Evolutionary conservation across 192 early-diverging fungal species (phyloP).

Genomic region (Mortierella antarctica): DNA sequence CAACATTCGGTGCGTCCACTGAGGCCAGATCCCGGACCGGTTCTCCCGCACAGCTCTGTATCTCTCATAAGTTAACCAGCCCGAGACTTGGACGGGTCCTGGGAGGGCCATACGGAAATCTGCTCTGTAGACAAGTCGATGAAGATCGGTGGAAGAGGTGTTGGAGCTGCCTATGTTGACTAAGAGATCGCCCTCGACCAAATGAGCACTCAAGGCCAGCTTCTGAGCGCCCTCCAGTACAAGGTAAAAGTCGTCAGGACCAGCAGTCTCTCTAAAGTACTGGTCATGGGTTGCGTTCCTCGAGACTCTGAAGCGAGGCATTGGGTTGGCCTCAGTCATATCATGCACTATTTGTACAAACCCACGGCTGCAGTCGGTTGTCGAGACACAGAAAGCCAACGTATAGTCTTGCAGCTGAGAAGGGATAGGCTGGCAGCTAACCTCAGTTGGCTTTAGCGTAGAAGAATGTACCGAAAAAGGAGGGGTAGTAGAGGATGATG

Average conservation of each 20-base stretch:
- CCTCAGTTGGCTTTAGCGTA: slow-evolving; percentile 10
- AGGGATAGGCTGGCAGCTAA: slow-evolving; percentile 11
- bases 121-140: slow-evolving; percentile 30
- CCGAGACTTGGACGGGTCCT: slow-evolving; percentile 20
- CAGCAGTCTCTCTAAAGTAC: slow-evolving; percentile 23
- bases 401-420: slow-evolving; percentile 22
- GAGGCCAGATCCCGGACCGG: slow-evolving; percentile 33
- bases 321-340: background rate
- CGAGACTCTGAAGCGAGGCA: slow-evolving; percentile 11
- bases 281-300: slow-evolving; percentile 15
- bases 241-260: slow-evolving; percentile 43
- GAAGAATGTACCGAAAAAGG: background rate
- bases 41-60: slow-evolving; percentile 32
- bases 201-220: slow-evolving; percentile 26
- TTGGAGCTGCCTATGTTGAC: slow-evolving; percentile 3
- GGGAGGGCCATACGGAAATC: slow-evolving; percentile 38
- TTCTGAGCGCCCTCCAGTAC: slow-evolving; percentile 32
- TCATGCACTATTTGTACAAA: slow-evolving; percentile 34
- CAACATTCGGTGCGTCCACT: slow-evolving; percentile 29
- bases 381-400: slow-evolving; percentile 28
- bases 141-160: background rate
- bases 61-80: slow-evolving; percentile 31
- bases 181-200: slow-evolving; percentile 21
- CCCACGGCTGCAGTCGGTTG: slow-evolving; percentile 18
- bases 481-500: slow-evolving; percentile 16